Evolutionary conservation across 345 rosid genomes (phyloP), one percentile per base, ranked within the genome.

Genomic region (Geranium brycei): DNA sequence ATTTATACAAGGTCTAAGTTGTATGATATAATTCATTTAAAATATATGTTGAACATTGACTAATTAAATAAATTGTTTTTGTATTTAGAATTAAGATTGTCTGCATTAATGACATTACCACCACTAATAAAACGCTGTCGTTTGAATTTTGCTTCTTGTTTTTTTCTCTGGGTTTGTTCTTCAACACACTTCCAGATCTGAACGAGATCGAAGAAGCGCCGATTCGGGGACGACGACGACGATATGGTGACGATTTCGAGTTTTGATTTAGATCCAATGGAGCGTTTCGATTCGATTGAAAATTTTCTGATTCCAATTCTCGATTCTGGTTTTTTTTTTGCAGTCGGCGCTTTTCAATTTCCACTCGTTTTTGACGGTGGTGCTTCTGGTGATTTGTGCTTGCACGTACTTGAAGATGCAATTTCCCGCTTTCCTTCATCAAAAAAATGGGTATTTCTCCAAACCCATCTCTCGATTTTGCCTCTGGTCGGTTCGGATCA

Each of bases 261-360:
- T 11, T 47, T 47, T 47, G 3, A 6, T 13, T 47, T 13, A 47
- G 53, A 13, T 35, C 41, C 10, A 35, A 35, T 35, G 41, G 28
- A 23, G 28, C 2, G 6, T 38, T 47, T 47, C 14, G 53, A 38
- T 47, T 47, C 13, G 11, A 47, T 47, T 13, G 53, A 47, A 47
- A 47, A 23, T 23, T 23, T 47, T 6, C 15, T 47, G 12, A 47
- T 60, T 51, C 53, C 14, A 6, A 6, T 10, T 8, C 13, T 47
- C 53, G 53, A 47, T 47, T 47, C 3, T 47, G 53, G 28, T 23
- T 23, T 23, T 23, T 23, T 23, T 23, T 8, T 3, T 13, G 53
- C 75, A 75, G 79, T 75, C 79, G 59, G 79, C 79, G 31, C 75
- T 75, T 59, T 75, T 75, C 67, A 71, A 75, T 68, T 75, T 75